Evolutionary conservation across 176 grass and related monocot species (phyloP).

Genomic region (Neostapfia colusana): DNA sequence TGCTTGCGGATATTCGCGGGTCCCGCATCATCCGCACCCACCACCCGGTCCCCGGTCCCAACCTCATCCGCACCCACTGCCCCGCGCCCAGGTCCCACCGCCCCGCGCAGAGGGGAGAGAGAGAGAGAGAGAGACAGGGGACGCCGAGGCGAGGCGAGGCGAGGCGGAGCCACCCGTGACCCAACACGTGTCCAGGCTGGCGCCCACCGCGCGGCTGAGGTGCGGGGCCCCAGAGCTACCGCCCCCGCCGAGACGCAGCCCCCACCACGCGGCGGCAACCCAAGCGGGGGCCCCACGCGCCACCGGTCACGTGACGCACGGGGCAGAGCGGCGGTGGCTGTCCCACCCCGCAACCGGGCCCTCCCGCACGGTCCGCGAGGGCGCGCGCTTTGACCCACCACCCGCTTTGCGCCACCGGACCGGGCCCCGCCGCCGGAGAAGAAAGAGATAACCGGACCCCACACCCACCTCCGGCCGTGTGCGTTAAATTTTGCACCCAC

Average conservation of each 20-base stretch:
- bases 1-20: constrained; percentile 16
- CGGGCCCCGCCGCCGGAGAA: not conserved
- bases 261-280: not conserved
- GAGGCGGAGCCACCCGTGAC: not conserved
- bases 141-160: not conserved
- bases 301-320: constrained; percentile 35
- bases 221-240: not conserved
- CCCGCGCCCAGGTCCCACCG: constrained; percentile 7
- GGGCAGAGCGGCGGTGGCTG: not conserved
- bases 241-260: not conserved
- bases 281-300: too few relatives aligned
- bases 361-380: constrained; percentile 24
- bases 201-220: constrained; percentile 13
- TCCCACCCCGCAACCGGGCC: not conserved
- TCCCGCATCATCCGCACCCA: not conserved
- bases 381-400: constrained; percentile 37
- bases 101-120: too few relatives aligned
- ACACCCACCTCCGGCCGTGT: constrained; percentile 19
- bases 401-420: constrained; percentile 24
- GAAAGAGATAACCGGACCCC: not conserved
- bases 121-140: not conserved
- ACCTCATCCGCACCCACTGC: too few relatives aligned
- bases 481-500: constrained; percentile 38
- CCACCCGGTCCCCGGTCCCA: not conserved
- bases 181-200: constrained; percentile 28